These are phyloP conservation scores for Cystobasidium onofrii DNA, from an alignment of 768 basidiomycete genomes.

Conservation along the genomic window DNA sequence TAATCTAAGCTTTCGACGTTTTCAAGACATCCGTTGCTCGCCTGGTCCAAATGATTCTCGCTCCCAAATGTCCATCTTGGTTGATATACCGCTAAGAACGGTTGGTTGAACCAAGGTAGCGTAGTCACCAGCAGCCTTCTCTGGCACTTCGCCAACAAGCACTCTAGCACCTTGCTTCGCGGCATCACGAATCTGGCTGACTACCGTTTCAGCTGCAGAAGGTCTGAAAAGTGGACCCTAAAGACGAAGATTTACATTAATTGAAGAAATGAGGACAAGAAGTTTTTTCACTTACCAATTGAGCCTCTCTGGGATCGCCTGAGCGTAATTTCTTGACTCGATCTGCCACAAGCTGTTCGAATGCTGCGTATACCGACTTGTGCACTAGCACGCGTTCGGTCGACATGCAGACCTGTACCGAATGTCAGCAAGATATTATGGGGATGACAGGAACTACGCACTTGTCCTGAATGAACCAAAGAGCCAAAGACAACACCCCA, in stretches of 20 bases:
- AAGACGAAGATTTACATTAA: slow-evolving; percentile 42
- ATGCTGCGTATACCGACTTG: slow-evolving; percentile 46
- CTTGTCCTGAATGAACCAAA: slow-evolving; percentile 50
- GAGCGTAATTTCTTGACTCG: slow-evolving; percentile 47
- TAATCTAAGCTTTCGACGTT: neutral
- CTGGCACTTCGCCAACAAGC: slow-evolving; percentile 49
- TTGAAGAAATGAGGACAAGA: too few relatives aligned
- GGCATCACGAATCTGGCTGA: slow-evolving; percentile 51
- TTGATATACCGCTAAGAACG: slow-evolving; percentile 51
- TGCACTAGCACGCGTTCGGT: slow-evolving; percentile 57
- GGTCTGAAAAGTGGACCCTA: slow-evolving; percentile 50
- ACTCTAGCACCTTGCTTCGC: slow-evolving; percentile 50
- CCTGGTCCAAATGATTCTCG: slow-evolving; percentile 58
- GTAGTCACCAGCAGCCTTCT: slow-evolving; percentile 42
- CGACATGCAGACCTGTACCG: slow-evolving; percentile 55
- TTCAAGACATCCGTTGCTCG: too few relatives aligned
- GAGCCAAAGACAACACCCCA: slow-evolving; percentile 51
- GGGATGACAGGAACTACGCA: neutral
- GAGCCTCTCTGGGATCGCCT: slow-evolving; percentile 43
- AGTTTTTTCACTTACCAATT: neutral
- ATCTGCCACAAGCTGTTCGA: slow-evolving; percentile 46
- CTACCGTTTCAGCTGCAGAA: slow-evolving; percentile 50
- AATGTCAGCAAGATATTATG: neutral
- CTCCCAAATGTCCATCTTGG: slow-evolving; percentile 54
- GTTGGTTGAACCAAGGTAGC: slow-evolving; percentile 53